Evolutionary conservation across 768 basidiomycete species (phyloP).

Genomic region (Hygrophorus pudorinus): DNA sequence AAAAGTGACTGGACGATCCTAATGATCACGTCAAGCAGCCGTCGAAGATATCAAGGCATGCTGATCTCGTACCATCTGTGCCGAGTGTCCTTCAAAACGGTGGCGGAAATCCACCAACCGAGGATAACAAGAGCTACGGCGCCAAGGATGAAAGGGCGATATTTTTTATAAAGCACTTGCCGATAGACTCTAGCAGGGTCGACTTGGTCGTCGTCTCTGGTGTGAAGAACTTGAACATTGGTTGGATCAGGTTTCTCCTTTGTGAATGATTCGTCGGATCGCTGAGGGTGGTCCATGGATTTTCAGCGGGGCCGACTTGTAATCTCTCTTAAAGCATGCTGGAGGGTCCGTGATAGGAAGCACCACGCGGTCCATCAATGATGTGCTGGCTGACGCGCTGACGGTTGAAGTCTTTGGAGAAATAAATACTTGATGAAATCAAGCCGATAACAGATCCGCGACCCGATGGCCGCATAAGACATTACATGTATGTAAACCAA

Average conservation of each 20-base stretch:
- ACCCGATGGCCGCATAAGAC: background rate
- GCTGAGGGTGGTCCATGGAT: no score
- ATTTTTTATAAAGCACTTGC: constrained; percentile 14
- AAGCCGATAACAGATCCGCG: background rate
- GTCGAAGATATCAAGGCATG: background rate
- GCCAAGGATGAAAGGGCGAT: constrained; percentile 37
- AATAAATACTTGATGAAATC: no score
- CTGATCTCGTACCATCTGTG: constrained; percentile 52
- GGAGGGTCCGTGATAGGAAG: no score
- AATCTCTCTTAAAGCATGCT: no score
- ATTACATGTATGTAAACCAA: background rate
- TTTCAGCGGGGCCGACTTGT: no score
- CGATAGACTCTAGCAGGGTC: constrained; percentile 7
- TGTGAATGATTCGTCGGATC: no score
- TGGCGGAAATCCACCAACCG: constrained; percentile 82
- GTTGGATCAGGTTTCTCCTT: background rate
- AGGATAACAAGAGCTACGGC: constrained; percentile 53
- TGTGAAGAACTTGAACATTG: constrained; percentile 13
- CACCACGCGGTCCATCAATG: no score
- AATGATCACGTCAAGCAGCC: background rate
- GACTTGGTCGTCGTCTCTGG: constrained; percentile 15
- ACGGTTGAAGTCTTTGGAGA: no score
- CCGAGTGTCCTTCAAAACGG: constrained; percentile 55
- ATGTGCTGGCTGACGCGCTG: no score
- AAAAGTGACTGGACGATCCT: constrained; percentile 78